Conservation (phyloP, 129 eudicot genomes). For the Erigeron canadensis region DNA sequence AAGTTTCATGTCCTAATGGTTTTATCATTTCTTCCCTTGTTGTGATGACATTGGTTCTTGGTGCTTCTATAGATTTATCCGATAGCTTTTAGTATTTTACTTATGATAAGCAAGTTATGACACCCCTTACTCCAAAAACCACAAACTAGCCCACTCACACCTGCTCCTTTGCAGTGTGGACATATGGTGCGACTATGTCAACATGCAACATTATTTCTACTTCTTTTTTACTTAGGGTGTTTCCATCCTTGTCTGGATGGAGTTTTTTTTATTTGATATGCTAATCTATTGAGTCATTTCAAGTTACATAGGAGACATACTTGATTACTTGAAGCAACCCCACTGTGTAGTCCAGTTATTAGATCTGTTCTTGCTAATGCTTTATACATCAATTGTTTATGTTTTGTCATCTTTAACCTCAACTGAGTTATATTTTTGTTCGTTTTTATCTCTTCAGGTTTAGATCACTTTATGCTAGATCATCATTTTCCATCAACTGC, state of each 20-base stretch:
- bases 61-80: neutral
- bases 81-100: neutral
- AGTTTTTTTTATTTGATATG: neutral
- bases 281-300: neutral
- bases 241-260: neutral
- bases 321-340: neutral
- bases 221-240: neutral
- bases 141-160: neutral
- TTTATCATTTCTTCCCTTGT: neutral
- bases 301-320: no score
- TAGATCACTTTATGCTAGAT: constrained; percentile 57
- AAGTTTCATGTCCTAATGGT: neutral
- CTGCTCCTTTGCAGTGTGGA: neutral
- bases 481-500: constrained; percentile 77
- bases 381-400: neutral
- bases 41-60: neutral
- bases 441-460: constrained; percentile 37
- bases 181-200: neutral
- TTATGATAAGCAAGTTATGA: neutral
- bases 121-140: neutral
- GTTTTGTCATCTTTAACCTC: neutral
- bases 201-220: neutral
- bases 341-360: neutral
- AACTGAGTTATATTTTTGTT: neutral
- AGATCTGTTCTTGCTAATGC: neutral